Evolutionary conservation across 805 yeast species (phyloP).

Genomic region (Candida sithepensis): DNA sequence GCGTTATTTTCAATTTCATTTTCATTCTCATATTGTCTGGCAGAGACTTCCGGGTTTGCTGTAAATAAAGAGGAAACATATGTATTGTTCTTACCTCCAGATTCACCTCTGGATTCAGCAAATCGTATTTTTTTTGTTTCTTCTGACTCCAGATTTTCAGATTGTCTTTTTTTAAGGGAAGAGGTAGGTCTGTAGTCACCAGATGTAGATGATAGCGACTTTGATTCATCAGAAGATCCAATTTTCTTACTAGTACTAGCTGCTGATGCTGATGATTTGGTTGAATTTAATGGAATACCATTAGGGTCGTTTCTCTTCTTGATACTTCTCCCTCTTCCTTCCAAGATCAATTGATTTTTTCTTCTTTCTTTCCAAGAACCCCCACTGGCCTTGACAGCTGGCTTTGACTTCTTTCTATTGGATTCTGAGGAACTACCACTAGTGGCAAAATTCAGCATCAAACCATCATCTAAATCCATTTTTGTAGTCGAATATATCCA

Average conservation of each 20-base stretch:
- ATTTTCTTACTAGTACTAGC: no score
- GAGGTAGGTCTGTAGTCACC: background rate
- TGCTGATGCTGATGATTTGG: background rate
- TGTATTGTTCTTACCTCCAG: conserved; percentile 55
- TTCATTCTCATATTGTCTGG: conserved; percentile 33
- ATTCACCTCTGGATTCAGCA: conserved; percentile 47
- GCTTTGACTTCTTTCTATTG: conserved; percentile 13
- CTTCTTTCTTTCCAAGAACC: conserved; percentile 85
- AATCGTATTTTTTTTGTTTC: conserved; percentile 30
- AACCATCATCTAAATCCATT: conserved; percentile 54
- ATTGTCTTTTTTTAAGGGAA: conserved; percentile 6
- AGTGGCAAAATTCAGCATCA: conserved; percentile 70
- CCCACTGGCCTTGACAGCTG: conserved; percentile 48
- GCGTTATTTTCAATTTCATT: conserved; percentile 26
- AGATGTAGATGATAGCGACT: conserved; percentile 7
- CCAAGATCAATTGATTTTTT: conserved; percentile 48
- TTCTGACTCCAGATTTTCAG: conserved; percentile 20
- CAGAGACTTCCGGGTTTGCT: conserved; percentile 52
- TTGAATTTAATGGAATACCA: conserved; percentile 7
- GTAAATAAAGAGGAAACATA: conserved; percentile 86
- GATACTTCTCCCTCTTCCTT: conserved; percentile 38
- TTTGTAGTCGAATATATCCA: no score
- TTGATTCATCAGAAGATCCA: background rate
- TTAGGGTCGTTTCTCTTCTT: conserved; percentile 16
- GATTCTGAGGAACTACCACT: conserved; percentile 29